phyloP scores from a whole-genome alignment of 176 grass and related monocot species.

The Bolboschoenus planiculmis region DNA sequence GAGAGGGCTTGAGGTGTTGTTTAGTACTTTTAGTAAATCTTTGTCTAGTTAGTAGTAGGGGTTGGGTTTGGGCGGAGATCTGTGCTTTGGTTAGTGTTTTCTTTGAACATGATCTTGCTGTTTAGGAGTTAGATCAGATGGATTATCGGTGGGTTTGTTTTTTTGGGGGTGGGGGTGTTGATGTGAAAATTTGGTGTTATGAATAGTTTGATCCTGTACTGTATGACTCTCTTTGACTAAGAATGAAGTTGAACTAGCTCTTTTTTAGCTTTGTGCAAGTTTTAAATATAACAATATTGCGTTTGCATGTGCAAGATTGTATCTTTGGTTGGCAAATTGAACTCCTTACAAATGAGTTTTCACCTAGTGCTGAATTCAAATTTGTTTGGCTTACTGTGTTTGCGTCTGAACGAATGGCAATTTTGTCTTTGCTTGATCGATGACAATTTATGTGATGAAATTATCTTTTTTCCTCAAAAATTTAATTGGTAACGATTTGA shows the following conservation, averaged over 20 bases:
- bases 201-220: background rate
- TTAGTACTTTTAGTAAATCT: background rate
- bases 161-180: too few species aligned
- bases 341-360: background rate
- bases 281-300: background rate
- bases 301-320: background rate
- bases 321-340: background rate
- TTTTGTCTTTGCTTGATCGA: background rate
- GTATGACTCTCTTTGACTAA: background rate
- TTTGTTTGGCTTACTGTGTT: background rate
- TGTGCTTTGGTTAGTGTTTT: background rate
- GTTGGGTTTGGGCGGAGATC: background rate
- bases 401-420: background rate
- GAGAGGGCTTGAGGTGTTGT: constrained; percentile 51
- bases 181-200: constrained; percentile 1
- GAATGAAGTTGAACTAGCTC: background rate
- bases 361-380: background rate
- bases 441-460: background rate
- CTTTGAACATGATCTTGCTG: background rate
- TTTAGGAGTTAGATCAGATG: background rate
- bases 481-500: too few species aligned
- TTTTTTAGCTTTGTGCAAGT: background rate
- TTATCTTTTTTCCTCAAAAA: too few species aligned
- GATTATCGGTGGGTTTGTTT: too few species aligned
- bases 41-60: background rate